These are phyloP conservation scores for Eryngium alpinum DNA, from an alignment of 140 eudicot genomes.

Conservation along the genomic window DNA sequence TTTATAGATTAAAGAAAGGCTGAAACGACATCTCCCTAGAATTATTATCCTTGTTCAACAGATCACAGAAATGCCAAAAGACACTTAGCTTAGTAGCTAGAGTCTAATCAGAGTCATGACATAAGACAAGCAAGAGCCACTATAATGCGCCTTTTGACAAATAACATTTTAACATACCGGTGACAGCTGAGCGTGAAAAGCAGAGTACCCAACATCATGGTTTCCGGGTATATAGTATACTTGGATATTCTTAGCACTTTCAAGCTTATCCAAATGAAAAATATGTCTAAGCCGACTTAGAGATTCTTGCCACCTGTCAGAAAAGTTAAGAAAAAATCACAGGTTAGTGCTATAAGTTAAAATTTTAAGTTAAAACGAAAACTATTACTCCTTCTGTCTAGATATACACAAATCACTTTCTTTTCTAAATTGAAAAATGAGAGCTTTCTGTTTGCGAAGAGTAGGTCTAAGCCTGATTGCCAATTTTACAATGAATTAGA, in stretches of 20 bases:
- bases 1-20: not conserved
- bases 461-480: too few relatives aligned
- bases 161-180: conserved; percentile 37
- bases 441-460: too few relatives aligned
- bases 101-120: not conserved
- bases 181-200: conserved; percentile 46
- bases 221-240: conserved; percentile 76
- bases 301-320: conserved; percentile 86
- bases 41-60: not conserved
- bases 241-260: conserved; percentile 38
- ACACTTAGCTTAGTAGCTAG: not conserved
- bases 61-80: not conserved
- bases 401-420: too few relatives aligned
- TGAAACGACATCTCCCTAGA: not conserved
- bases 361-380: not conserved
- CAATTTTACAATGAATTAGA: too few relatives aligned
- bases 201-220: conserved; percentile 87
- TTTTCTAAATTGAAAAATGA: too few relatives aligned
- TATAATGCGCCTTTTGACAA: not conserved
- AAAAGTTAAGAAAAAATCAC: not conserved
- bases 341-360: not conserved
- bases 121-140: not conserved
- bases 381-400: too few relatives aligned
- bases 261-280: conserved; percentile 52
- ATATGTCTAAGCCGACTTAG: conserved; percentile 76